Evolutionary conservation across 148 eudicot genomes (phyloP).

Genomic region (Spergularia bocconei): DNA sequence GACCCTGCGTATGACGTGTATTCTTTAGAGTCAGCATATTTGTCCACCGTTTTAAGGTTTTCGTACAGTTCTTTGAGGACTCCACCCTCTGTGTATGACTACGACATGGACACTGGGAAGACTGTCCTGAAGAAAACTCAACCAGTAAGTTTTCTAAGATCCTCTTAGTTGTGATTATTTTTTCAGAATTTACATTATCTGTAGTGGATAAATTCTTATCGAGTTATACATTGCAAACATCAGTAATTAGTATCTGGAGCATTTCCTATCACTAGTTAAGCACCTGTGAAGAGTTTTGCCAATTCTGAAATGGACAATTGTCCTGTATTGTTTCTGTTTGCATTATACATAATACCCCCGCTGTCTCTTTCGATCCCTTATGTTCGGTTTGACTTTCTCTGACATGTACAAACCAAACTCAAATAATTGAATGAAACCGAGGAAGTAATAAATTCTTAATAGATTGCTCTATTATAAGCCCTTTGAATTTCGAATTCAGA

Average conservation of each 20-base stretch:
- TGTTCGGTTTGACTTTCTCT: no score
- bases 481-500: no score
- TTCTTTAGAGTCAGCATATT: constrained; percentile 56
- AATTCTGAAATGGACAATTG: not conserved
- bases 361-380: no score
- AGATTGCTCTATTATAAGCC: no score
- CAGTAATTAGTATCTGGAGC: constrained; percentile 1
- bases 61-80: constrained; percentile 87
- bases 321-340: no score
- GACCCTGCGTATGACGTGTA: constrained; percentile 75
- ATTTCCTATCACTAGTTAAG: not conserved
- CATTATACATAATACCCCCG: no score
- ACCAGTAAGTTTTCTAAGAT: constrained; percentile 41
- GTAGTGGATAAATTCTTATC: not conserved
- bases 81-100: constrained; percentile 71
- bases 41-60: constrained; percentile 68
- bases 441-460: no score
- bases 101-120: constrained; percentile 81
- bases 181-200: not conserved
- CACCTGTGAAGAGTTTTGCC: constrained; percentile 3
- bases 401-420: no score
- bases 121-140: constrained; percentile 74
- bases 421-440: no score
- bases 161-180: not conserved
- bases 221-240: not conserved